phyloP scores from a whole-genome alignment of 1,139 yeast species.

The Yamadazyma kanchanaburiensis region DNA sequence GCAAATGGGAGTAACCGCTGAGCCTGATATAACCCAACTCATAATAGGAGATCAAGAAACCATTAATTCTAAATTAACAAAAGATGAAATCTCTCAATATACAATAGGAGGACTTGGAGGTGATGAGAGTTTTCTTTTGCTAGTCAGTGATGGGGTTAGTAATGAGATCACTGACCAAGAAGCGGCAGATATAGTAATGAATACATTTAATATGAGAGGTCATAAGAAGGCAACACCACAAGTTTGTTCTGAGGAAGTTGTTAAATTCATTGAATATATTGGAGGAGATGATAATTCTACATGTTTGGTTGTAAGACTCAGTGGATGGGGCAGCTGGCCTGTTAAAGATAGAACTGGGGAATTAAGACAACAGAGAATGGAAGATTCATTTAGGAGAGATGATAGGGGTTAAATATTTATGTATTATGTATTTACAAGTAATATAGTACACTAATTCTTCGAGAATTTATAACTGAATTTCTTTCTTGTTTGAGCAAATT shows the following conservation, averaged over 20 bases:
- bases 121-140: constrained; percentile 73
- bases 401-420: constrained; percentile 15
- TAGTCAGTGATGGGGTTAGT: constrained; percentile 87
- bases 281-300: constrained; percentile 97
- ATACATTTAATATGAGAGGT: constrained; percentile 66
- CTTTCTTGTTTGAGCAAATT: constrained; percentile 90
- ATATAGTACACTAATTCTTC: constrained; percentile 34
- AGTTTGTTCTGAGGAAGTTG: constrained; percentile 78
- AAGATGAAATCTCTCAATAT: constrained; percentile 36
- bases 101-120: constrained; percentile 63
- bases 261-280: constrained; percentile 77
- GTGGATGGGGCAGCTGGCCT: constrained; percentile 97
- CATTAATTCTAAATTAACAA: constrained; percentile 29
- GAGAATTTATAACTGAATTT: constrained; percentile 79
- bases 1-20: constrained; percentile 82
- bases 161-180: constrained; percentile 84
- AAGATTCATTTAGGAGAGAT: constrained; percentile 34
- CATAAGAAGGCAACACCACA: constrained; percentile 77
- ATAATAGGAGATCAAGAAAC: constrained; percentile 52
- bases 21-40: constrained; percentile 78
- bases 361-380: constrained; percentile 69
- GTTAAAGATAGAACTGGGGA: constrained; percentile 77
- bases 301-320: constrained; percentile 71
- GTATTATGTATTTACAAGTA: constrained; percentile 11
- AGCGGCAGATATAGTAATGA: constrained; percentile 78